Evolutionary conservation across 768 basidiomycete species (phyloP), one percentile per base, ranked within the genome.

Genomic region (Sarcomyxa edulis): DNA sequence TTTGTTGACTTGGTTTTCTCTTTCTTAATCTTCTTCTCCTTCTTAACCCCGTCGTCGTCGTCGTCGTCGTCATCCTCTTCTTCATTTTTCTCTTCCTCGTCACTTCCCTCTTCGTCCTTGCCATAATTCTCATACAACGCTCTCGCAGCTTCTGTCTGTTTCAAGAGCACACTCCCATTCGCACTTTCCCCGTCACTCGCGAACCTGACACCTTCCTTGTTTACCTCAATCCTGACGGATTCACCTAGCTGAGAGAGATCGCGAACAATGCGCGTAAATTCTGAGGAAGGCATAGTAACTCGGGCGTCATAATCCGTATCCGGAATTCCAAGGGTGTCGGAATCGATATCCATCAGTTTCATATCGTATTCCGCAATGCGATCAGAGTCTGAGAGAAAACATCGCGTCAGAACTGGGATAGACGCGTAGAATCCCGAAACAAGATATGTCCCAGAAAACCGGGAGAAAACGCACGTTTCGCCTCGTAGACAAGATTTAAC

Each of bases 281-380:
- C 96, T 24, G 69, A 43, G 0, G 92, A 77, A 6, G 87, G 76
- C 78, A 99, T 81, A 14, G 82, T 81, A 33, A 98, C 81, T 40
- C 85, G 83, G 3, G 91, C 90, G 52, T 98, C 95, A 61, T 98
- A 99, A 35, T 94, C 86, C 2, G 96, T 99, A 47, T 97, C 94
- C 11, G 96, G 96, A 53, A 98, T 98, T 33, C 85, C 84, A 36
- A 98, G 84, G 31, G 79, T 82, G 63, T 99, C 96, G 16, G 89
- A 71, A 60, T 99, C 95, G 55, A 99, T 99, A 53, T 98, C 95
- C 95, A 99, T 97, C 37, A 98, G 79, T 61, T 98, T 98, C 85
- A 99, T 90, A 51, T 96, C 93, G 65, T 99, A 99, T 58, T 97
- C 91, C 18, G 93, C 92, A 37, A 98, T 84, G 46, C 96, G 81